These are phyloP conservation scores for Gracilaria gracilis DNA, from an alignment of 23 red algal species.

Conservation along the genomic window DNA sequence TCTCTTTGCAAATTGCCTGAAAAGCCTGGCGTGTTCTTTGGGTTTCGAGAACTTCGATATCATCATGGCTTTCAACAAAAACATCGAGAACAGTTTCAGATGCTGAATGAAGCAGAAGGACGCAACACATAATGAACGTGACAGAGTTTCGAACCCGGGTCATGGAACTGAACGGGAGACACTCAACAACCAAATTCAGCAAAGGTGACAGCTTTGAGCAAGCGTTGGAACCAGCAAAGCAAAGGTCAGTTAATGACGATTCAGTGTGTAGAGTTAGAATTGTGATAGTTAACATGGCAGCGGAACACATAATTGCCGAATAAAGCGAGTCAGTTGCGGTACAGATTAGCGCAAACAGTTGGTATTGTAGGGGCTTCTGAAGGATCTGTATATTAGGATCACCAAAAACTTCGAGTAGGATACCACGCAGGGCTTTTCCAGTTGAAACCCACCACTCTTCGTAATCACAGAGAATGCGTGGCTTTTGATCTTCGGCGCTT, in stretches of 20 bases:
- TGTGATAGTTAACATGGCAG: conserved; percentile 17
- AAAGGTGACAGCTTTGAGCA: not conserved
- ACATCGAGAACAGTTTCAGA: conserved; percentile 1
- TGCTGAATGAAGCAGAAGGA: conserved; percentile 20
- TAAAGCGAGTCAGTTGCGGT: not conserved
- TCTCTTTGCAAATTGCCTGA: not conserved
- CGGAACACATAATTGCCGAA: not conserved
- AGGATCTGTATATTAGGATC: not conserved
- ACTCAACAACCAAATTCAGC: conserved; percentile 43
- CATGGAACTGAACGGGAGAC: conserved; percentile 10
- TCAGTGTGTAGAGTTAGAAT: conserved; percentile 35
- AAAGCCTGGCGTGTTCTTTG: not conserved
- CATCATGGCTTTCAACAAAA: not conserved
- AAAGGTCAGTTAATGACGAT: conserved; percentile 36
- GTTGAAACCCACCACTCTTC: conserved; percentile 37
- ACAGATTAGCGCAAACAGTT: conserved; percentile 58
- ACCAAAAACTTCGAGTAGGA: conserved; percentile 26
- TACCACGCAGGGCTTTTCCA: not conserved
- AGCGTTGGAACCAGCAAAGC: not conserved
- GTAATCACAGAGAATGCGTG: not conserved
- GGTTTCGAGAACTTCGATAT: not conserved
- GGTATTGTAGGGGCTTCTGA: conserved; percentile 31
- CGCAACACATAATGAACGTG: conserved; percentile 7
- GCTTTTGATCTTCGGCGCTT: not conserved
- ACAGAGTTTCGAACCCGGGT: conserved; percentile 31